A percentile compares a stretch with the other conserved stretches of the same genome.
phyloP scores from a whole-genome alignment of 2,329 filamentous ascomycete species.

The Aspergillus vadensis region DNA sequence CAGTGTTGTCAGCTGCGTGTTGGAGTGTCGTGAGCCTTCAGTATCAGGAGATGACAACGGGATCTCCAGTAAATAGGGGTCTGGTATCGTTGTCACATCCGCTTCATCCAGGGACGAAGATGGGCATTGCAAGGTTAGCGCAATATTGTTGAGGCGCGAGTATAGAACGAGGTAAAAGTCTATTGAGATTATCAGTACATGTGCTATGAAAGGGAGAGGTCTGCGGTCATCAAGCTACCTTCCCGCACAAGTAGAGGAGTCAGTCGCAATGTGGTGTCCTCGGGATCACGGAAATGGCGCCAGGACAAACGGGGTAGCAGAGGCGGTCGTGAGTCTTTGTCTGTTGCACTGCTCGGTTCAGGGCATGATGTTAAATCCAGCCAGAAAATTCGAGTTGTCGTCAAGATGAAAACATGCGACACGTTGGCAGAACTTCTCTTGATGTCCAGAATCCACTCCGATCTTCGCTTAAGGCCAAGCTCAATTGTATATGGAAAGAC shows the following conservation, averaged over 20 bases:
- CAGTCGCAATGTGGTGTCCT: constrained; percentile 55
- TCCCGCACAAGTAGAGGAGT: constrained; percentile 34
- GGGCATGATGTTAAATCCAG: constrained; percentile 41
- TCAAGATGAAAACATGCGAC: constrained; percentile 56
- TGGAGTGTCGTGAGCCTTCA: constrained; percentile 11
- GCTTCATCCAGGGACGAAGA: constrained; percentile 24
- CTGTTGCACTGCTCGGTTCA: constrained; percentile 20
- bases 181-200: constrained; percentile 23
- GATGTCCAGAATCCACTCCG: constrained; percentile 60
- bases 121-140: constrained; percentile 36
- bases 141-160: constrained; percentile 41
- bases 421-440: constrained; percentile 45
- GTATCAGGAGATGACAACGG: constrained; percentile 22
- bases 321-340: constrained; percentile 28
- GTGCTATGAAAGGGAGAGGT: neutral
- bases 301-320: constrained; percentile 49
- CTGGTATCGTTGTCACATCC: constrained; percentile 29
- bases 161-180: constrained; percentile 44
- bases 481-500: constrained; percentile 35
- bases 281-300: constrained; percentile 56
- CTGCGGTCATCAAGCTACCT: constrained; percentile 28
- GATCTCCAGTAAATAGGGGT: constrained; percentile 38
- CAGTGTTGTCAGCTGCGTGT: constrained; percentile 33
- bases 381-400: constrained; percentile 53
- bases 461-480: constrained; percentile 37